Evolutionary conservation across 2,329 filamentous ascomycete genomes (phyloP).

Genomic region (Blastomyces emzantsi): DNA sequence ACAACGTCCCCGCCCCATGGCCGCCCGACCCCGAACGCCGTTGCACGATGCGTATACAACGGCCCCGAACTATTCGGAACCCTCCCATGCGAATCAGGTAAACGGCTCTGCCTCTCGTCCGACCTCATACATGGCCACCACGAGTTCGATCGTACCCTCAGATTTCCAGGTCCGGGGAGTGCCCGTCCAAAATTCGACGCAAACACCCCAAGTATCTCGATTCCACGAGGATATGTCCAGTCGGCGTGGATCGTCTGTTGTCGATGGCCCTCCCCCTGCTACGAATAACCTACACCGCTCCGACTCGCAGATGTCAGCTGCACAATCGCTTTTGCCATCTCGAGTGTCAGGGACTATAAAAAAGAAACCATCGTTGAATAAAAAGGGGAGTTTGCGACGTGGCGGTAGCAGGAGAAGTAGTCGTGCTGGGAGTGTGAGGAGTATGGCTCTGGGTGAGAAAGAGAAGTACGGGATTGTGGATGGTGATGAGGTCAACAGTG

Average conservation of each 20-base stretch:
- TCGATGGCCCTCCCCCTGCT: slow-evolving; percentile 20
- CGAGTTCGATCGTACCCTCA: slow-evolving; percentile 22
- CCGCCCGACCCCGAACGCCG: slow-evolving; percentile 33
- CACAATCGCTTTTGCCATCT: slow-evolving; percentile 33
- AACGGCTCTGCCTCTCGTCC: slow-evolving; percentile 30
- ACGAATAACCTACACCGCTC: slow-evolving; percentile 17
- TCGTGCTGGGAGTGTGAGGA: slow-evolving; percentile 77
- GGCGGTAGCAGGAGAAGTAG: slow-evolving; percentile 72
- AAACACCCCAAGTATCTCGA: slow-evolving; percentile 28
- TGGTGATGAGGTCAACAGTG: slow-evolving; percentile 63
- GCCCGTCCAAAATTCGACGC: slow-evolving; percentile 24
- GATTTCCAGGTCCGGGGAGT: slow-evolving; percentile 32
- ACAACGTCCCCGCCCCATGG: slow-evolving; percentile 14
- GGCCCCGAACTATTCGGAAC: slow-evolving; percentile 24
- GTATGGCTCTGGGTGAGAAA: slow-evolving; percentile 61
- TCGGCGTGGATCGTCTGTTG: slow-evolving; percentile 27
- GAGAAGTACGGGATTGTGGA: slow-evolving; percentile 36
- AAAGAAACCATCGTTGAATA: slow-evolving; percentile 74
- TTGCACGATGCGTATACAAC: slow-evolving; percentile 31
- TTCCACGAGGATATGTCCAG: slow-evolving; percentile 34
- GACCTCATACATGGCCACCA: slow-evolving; percentile 31
- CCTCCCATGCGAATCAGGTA: slow-evolving; percentile 25
- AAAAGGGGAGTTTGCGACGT: slow-evolving; percentile 64
- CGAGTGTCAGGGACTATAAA: slow-evolving; percentile 64
- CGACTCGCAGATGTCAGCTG: slow-evolving; percentile 36